Conservation (phyloP, 257 asterid genomes). For the Dorcoceras hygrometricum region DNA sequence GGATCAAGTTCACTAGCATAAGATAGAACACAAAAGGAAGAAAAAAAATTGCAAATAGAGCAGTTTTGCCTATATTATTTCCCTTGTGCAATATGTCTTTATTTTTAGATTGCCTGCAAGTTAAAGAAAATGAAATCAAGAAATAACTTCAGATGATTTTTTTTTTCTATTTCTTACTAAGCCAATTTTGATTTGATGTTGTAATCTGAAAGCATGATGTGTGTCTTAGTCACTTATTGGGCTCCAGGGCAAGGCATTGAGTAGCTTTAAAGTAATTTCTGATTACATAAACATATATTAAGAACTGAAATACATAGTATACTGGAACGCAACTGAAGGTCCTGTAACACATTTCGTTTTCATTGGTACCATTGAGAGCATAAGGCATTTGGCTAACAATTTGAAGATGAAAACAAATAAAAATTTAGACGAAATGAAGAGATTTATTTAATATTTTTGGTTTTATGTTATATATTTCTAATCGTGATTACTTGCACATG, state of each 20-base stretch:
- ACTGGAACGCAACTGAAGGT: background rate
- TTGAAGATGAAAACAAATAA: background rate
- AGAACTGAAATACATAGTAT: background rate
- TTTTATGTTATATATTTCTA: too few relatives aligned
- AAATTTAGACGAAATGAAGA: background rate
- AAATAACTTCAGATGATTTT: background rate
- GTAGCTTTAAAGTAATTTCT: background rate
- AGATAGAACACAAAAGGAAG: background rate
- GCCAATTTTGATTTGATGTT: too few relatives aligned
- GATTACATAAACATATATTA: background rate
- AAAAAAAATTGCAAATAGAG: background rate
- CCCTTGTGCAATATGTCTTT: slow-evolving; percentile 1
- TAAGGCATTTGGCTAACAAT: background rate
- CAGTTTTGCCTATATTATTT: background rate
- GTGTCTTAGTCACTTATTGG: background rate
- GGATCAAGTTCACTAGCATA: too few relatives aligned
- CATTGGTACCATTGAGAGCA: background rate
- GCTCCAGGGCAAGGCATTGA: slow-evolving; percentile 2
- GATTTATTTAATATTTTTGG: background rate
- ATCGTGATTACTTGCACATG: too few relatives aligned
- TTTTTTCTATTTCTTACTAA: background rate
- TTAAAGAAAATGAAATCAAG: background rate
- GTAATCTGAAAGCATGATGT: too few relatives aligned
- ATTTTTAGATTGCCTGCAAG: background rate
- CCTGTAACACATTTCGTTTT: background rate